Percentiles rank a stretch among this genome's conserved stretches.
Evolutionary conservation across 495 filamentous ascomycete genomes (phyloP).

Genomic region (Barbatosphaeria neglecta): DNA sequence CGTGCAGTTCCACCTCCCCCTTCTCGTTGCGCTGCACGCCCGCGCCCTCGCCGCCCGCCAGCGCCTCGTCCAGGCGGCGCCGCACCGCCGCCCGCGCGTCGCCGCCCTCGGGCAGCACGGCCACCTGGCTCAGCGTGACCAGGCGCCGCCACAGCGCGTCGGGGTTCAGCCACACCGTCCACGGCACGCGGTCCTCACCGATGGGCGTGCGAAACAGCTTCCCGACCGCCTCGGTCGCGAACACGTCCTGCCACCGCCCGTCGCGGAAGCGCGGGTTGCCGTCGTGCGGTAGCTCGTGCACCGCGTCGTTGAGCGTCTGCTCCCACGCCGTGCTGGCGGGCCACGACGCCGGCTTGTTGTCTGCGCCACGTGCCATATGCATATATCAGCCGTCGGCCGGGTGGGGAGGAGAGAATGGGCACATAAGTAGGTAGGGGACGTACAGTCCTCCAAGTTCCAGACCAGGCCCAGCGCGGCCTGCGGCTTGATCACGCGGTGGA

Average conservation of each 20-base stretch:
- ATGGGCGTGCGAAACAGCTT: constrained; percentile 42
- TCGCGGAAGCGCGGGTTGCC: constrained; percentile 45
- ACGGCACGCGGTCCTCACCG: constrained; percentile 17
- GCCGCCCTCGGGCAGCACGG: constrained; percentile 37
- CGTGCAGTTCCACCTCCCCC: constrained; percentile 45
- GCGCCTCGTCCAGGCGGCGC: constrained; percentile 27
- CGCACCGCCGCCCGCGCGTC: constrained; percentile 35
- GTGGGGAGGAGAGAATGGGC: background rate
- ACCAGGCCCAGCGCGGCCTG: constrained; percentile 45
- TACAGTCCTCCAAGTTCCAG: constrained; percentile 59
- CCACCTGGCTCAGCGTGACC: constrained; percentile 49
- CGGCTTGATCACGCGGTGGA: constrained; percentile 43
- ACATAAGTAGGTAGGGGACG: constrained; percentile 5
- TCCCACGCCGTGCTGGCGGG: constrained; percentile 40
- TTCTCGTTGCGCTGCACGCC: constrained; percentile 37
- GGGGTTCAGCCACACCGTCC: constrained; percentile 36
- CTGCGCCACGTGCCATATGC: constrained; percentile 9
- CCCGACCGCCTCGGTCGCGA: constrained; percentile 35
- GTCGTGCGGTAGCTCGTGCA: constrained; percentile 33
- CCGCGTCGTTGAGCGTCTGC: constrained; percentile 38
- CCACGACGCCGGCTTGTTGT: constrained; percentile 40
- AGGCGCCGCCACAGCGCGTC: constrained; percentile 46
- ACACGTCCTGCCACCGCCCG: constrained; percentile 38
- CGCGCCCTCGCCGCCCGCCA: constrained; percentile 23
- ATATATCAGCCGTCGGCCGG: background rate